Conservation (phyloP, 768 basidiomycete species). For the Russula vinacea region DNA sequence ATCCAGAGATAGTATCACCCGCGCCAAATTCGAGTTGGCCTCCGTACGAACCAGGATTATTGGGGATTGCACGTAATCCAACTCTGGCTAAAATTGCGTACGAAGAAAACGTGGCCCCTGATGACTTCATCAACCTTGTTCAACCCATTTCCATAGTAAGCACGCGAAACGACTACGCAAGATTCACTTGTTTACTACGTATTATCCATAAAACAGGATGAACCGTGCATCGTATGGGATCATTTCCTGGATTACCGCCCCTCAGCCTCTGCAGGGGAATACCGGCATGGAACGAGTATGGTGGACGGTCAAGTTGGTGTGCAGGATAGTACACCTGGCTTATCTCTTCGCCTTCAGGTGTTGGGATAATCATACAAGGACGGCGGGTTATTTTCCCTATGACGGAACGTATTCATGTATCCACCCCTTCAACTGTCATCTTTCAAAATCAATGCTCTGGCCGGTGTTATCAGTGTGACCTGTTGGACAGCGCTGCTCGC, state of each 20-base stretch:
- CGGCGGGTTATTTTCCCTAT: too few species aligned
- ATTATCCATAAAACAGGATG: neutral
- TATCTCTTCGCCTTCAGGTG: too few species aligned
- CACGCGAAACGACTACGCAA: neutral
- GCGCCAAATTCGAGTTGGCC: neutral
- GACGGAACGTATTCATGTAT: too few species aligned
- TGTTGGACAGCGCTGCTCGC: too few species aligned
- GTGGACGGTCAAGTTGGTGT: too few species aligned
- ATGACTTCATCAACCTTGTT: neutral
- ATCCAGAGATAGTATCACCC: neutral
- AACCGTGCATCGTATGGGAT: constrained; percentile 6
- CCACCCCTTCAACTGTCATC: too few species aligned
- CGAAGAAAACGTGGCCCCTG: constrained; percentile 2
- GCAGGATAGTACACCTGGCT: too few species aligned
- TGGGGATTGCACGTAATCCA: neutral
- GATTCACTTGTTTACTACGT: neutral
- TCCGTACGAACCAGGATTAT: neutral
- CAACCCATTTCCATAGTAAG: constrained; percentile 3
- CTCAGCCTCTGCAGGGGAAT: neutral
- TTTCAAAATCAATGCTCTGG: too few species aligned
- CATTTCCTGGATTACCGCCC: neutral
- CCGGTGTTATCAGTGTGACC: too few species aligned
- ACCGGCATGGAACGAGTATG: too few species aligned
- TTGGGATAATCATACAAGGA: too few species aligned
- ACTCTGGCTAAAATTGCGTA: constrained; percentile 19